Percentiles rank a stretch among this genome's conserved stretches.
phyloP scores from a whole-genome alignment of 805 yeast genomes.

The Ascoidea tarda region DNA sequence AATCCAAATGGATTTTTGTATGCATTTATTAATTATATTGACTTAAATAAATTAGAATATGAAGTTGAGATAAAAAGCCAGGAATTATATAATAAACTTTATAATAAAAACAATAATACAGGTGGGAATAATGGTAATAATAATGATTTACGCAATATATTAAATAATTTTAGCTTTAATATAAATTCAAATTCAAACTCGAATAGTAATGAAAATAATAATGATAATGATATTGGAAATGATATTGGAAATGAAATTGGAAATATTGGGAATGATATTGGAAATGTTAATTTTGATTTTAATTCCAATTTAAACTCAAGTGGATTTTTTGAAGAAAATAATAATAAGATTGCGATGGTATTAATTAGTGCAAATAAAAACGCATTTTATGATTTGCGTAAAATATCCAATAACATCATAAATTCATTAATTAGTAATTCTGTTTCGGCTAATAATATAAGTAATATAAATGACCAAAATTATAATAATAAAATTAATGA shows the following conservation, averaged over 20 bases:
- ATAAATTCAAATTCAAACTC: no score
- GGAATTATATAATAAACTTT: neutral
- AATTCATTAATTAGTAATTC: no score
- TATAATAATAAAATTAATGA: neutral
- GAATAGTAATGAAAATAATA: no score
- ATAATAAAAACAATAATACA: no score
- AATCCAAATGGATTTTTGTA: constrained; percentile 81
- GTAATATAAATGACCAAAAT: no score
- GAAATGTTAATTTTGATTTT: no score
- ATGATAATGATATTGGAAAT: no score
- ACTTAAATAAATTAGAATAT: constrained; percentile 17
- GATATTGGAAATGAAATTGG: no score
- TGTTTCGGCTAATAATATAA: no score
- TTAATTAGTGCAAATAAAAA: constrained; percentile 22
- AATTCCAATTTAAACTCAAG: no score
- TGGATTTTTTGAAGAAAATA: constrained; percentile 10
- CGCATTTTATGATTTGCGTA: neutral
- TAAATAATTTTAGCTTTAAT: no score
- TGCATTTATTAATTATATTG: constrained; percentile 56
- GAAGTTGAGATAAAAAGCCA: neutral
- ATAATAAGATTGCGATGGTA: constrained; percentile 25
- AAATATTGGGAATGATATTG: no score
- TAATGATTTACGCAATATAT: neutral
- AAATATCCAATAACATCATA: neutral
- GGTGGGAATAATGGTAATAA: neutral